Base-by-base conservation (phyloP, 2,329 filamentous ascomycete species). In the Colletotrichum spaethianum region DNA sequence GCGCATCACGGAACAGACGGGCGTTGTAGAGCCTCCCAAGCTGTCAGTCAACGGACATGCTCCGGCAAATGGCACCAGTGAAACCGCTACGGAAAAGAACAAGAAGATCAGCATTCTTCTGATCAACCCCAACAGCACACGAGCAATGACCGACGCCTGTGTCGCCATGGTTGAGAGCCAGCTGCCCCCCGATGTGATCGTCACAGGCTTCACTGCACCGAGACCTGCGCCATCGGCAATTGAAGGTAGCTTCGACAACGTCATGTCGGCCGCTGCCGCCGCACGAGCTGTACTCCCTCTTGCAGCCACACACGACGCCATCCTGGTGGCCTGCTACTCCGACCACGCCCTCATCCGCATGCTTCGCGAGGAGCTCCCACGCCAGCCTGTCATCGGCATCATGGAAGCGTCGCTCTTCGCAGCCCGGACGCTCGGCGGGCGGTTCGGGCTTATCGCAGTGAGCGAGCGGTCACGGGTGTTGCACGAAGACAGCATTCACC, bases 101-200 rank as follows among this genome's bases (percentile, higher is more conserved):
- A 66, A 61, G 38, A 70, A 70, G 46, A 70, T 70, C 2, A 72
- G 48, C 72, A 90, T 95, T 72, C 86, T 96, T 44, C 85, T 96
- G 72, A 86, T 96, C 75, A 96, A 96, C 78, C 93, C 94, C 36
- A 96, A 96, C 82, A 94, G 92, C 3, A 94, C 92, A 0, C 76
- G 83, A 66, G 84, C 86, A 64, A 96, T 96, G 93, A 95, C 93
- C 4, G 83, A 90, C 5, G 89, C 88, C 36, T 85, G 95, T 75
- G 86, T 86, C 65, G 77, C 82, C 56, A 83, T 86, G 60, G 83
- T 91, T 63, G 80, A 83, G 52, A 77, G 80, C 61, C 77, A 87
- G 74, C 74, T 82, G 20, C 75, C 86, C 1, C 77, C 81, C 23
- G 74, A 80, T 70, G 84, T 84, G 75, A 68, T 67, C 9, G 66